A percentile compares a stretch with the other conserved stretches of the same genome.
Conservation (phyloP, 2,329 filamentous ascomycete species). For the Cryphonectria japonica region DNA sequence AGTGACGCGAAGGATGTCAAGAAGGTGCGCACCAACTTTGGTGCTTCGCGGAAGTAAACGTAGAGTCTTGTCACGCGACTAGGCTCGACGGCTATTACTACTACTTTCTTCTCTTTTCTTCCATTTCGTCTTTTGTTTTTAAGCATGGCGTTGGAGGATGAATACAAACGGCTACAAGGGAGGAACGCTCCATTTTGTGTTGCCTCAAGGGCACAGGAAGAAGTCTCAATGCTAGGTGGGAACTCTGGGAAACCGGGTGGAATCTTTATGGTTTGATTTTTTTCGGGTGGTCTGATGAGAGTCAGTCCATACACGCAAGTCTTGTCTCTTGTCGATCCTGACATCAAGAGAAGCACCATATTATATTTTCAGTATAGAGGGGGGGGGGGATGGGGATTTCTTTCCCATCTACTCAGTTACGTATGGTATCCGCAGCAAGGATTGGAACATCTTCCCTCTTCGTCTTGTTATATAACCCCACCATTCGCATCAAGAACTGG, state of each 20-base stretch:
- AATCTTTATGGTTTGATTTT: background rate
- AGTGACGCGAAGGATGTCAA: conserved; percentile 57
- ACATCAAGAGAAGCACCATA: background rate
- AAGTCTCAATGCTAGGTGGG: background rate
- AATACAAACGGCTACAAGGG: background rate
- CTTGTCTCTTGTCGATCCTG: background rate
- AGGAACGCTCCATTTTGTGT: background rate
- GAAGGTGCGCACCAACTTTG: conserved; percentile 63
- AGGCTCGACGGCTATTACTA: background rate
- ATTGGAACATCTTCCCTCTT: background rate
- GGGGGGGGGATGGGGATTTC: background rate
- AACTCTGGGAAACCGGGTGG: background rate
- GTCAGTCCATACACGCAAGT: too few relatives aligned
- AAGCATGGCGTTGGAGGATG: background rate
- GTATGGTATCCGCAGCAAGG: background rate
- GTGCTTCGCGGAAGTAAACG: conserved; percentile 51
- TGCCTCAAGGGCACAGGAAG: background rate
- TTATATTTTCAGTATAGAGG: background rate
- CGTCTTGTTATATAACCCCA: background rate
- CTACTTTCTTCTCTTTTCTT: background rate
- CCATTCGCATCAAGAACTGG: background rate
- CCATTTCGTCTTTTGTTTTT: background rate
- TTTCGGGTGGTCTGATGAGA: background rate
- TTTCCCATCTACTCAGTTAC: background rate
- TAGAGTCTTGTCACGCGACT: background rate